Percentiles rank a stretch among this genome's conserved stretches.
Conservation (phyloP, 2,329 filamentous ascomycete species). For the Fusarium nodosum region DNA sequence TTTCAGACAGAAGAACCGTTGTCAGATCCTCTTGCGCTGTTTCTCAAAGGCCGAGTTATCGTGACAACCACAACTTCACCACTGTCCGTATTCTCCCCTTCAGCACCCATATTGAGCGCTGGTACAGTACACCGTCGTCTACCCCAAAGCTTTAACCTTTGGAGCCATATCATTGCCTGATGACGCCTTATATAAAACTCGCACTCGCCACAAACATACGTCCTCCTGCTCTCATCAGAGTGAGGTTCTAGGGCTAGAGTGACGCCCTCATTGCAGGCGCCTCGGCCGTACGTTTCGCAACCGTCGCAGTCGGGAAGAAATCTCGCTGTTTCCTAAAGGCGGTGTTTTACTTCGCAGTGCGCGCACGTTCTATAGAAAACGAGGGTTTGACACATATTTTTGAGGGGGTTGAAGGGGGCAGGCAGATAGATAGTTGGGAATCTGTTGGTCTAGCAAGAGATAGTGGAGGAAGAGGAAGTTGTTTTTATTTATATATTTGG, state of each 20-base stretch:
- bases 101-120: background rate
- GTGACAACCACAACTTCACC: background rate
- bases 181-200: constrained; percentile 17
- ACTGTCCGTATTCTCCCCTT: background rate
- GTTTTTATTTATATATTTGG: background rate
- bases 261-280: constrained; percentile 38
- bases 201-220: constrained; percentile 33
- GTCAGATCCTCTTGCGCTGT: background rate
- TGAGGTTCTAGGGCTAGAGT: constrained; percentile 34
- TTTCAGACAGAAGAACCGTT: background rate
- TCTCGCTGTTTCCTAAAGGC: constrained; percentile 39
- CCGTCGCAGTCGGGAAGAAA: constrained; percentile 42
- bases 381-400: constrained; percentile 39
- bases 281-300: constrained; percentile 35
- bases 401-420: background rate
- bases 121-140: constrained; percentile 3
- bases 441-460: background rate
- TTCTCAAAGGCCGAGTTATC: background rate
- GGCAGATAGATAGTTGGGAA: background rate
- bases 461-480: background rate
- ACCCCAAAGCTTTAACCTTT: constrained; percentile 20
- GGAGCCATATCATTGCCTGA: constrained; percentile 30
- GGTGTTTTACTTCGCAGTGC: constrained; percentile 33
- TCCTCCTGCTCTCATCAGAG: constrained; percentile 23
- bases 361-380: constrained; percentile 40